phyloP scores from a whole-genome alignment of 352 stramenopile genomes.

The Pythium apleroticum region DNA sequence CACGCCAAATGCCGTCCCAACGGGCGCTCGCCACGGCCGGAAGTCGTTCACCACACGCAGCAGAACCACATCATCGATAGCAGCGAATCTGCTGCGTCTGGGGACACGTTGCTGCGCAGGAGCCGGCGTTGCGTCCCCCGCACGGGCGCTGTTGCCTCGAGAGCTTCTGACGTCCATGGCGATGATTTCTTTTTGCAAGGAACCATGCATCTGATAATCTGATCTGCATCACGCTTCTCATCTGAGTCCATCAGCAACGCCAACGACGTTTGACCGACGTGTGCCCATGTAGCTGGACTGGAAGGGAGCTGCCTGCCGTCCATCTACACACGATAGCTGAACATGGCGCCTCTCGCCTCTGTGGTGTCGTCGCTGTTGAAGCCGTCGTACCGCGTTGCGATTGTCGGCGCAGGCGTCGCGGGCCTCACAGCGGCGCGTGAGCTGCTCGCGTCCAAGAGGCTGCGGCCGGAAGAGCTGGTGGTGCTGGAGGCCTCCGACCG shows the following conservation, averaged over 20 bases:
- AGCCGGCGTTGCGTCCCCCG: not conserved
- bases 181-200: not conserved
- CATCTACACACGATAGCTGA: not conserved
- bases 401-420: constrained; percentile 50
- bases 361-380: not conserved
- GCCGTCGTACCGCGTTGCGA: constrained; percentile 32
- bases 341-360: not conserved
- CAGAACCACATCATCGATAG: constrained; percentile 5
- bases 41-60: constrained; percentile 7
- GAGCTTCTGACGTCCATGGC: not conserved
- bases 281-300: too few species aligned
- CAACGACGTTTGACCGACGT: not conserved
- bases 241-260: not conserved
- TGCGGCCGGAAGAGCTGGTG: constrained; percentile 32
- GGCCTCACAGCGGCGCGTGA: constrained; percentile 46
- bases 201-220: not conserved
- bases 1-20: constrained; percentile 4
- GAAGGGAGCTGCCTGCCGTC: too few species aligned
- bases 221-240: not conserved
- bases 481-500: constrained; percentile 53
- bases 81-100: not conserved
- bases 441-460: constrained; percentile 36
- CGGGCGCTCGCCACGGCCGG: not conserved
- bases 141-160: not conserved
- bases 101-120: not conserved